Percentiles rank a stretch among this genome's conserved stretches.
phyloP scores from a whole-genome alignment of 2,329 filamentous ascomycete genomes.

The Arthrobotrys megalospora region DNA sequence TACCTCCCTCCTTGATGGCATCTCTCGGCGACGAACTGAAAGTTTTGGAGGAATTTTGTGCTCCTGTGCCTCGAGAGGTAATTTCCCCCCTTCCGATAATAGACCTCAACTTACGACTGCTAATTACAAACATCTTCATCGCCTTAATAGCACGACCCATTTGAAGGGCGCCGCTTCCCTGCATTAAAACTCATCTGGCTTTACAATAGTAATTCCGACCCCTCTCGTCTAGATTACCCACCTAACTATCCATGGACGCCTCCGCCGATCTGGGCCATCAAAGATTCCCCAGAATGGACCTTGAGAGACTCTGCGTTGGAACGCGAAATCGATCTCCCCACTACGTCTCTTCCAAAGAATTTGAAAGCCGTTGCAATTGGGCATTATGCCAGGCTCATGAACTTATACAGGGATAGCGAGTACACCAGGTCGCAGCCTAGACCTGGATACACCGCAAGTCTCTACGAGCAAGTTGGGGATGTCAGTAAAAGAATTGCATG shows the following conservation, averaged over 20 bases:
- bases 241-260: conserved; percentile 43
- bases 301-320: background rate
- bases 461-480: conserved; percentile 6
- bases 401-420: background rate
- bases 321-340: background rate
- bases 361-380: conserved; percentile 28
- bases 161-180: conserved; percentile 16
- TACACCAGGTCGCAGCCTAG: no score
- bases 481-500: background rate
- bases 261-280: background rate
- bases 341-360: conserved; percentile 3
- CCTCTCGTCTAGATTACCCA: background rate
- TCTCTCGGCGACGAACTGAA: conserved; percentile 2
- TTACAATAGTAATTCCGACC: background rate
- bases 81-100: background rate
- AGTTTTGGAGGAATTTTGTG: conserved; percentile 33
- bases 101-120: background rate
- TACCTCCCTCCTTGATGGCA: background rate
- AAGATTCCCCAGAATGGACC: background rate
- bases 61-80: background rate
- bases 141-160: conserved; percentile 29
- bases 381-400: background rate
- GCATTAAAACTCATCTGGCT: conserved; percentile 28
- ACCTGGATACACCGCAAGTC: background rate
- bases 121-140: background rate